phyloP scores from a whole-genome alignment of 306 rosid species.

The Rubus idaeus region DNA sequence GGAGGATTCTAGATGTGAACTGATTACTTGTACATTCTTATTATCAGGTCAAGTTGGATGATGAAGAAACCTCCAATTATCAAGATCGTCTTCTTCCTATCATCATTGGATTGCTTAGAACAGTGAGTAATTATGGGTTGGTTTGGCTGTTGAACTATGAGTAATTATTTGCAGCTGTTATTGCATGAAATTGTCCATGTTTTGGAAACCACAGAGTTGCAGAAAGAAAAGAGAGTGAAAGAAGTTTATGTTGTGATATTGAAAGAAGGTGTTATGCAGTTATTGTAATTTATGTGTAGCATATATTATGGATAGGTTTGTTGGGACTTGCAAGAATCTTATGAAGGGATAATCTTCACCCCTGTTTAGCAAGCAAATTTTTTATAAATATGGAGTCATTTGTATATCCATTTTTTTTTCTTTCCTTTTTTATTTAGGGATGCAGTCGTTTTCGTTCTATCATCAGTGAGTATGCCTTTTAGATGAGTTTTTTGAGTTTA shows the following conservation, averaged over 20 bases:
- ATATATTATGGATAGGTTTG: background rate
- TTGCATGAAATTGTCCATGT: background rate
- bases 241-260: constrained; percentile 3
- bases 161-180: background rate
- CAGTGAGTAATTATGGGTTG: constrained; percentile 54
- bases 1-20: constrained; percentile 28
- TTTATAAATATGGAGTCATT: too few relatives aligned
- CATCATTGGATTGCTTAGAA: constrained; percentile 95
- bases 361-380: too few relatives aligned
- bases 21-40: constrained; percentile 30
- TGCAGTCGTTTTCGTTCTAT: background rate
- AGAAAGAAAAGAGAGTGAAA: background rate
- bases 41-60: constrained; percentile 72
- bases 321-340: background rate
- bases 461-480: background rate
- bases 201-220: background rate
- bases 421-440: too few relatives aligned
- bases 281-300: background rate
- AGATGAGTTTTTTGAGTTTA: background rate
- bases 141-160: background rate
- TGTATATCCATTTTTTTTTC: too few relatives aligned
- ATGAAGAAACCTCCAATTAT: constrained; percentile 73
- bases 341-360: background rate
- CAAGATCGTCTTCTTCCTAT: constrained; percentile 87
- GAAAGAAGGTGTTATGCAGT: background rate